A percentile compares a stretch with the other conserved stretches of the same genome.
phyloP scores from a whole-genome alignment of 768 basidiomycete species.

The Naganishia randhawae region DNA sequence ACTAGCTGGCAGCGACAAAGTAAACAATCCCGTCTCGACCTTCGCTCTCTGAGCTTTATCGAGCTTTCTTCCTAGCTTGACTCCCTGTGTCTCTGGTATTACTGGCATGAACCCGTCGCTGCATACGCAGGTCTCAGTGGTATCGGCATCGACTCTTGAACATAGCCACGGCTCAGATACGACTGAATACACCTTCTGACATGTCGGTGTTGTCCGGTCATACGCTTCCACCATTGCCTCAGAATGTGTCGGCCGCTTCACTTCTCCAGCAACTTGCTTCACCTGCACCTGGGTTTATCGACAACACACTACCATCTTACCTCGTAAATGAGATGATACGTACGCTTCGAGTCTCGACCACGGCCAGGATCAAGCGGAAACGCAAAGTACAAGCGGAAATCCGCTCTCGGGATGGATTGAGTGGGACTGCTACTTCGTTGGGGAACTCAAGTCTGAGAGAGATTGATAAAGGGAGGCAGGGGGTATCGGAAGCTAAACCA shows the following conservation, averaged over 20 bases:
- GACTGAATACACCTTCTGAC: too few relatives aligned
- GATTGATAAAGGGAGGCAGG: constrained; percentile 48
- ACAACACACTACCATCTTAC: constrained; percentile 54
- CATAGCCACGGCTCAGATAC: too few relatives aligned
- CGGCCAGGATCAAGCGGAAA: constrained; percentile 64
- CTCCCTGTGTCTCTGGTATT: background rate
- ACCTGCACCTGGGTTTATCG: constrained; percentile 44
- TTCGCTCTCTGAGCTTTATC: background rate
- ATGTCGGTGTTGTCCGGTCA: constrained; percentile 7
- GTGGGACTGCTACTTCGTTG: constrained; percentile 64
- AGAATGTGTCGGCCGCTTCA: constrained; percentile 7
- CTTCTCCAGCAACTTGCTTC: constrained; percentile 35
- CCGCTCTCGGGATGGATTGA: constrained; percentile 71
- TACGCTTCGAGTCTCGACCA: constrained; percentile 69
- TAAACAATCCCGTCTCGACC: background rate
- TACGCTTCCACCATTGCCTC: constrained; percentile 12
- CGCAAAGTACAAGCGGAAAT: constrained; percentile 45
- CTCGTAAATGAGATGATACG: constrained; percentile 76
- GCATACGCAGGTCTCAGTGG: background rate
- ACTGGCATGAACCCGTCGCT: background rate
- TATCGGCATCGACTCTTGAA: too few relatives aligned
- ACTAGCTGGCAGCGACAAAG: background rate
- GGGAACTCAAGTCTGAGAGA: constrained; percentile 49
- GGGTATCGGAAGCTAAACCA: constrained; percentile 36
- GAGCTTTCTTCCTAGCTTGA: constrained; percentile 5